Evolutionary conservation across 2,329 filamentous ascomycete species (phyloP), one percentile per base, ranked within the genome.

Genomic region (Drechslerella stenobrocha): DNA sequence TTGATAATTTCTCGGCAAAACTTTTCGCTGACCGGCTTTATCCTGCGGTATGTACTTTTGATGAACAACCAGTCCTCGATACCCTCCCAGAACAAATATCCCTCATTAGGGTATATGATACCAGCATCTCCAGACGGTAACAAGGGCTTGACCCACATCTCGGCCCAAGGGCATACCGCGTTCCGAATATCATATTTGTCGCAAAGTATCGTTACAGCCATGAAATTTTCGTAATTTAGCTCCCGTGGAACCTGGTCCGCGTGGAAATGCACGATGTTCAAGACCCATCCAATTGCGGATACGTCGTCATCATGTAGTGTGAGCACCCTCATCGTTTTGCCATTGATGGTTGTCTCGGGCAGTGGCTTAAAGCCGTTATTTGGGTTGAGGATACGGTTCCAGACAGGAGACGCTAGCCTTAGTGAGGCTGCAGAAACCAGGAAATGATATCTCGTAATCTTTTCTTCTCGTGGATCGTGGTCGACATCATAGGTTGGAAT

Each of bases 41-140:
- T 8, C 30, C 37, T 42, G 3, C 42, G 50, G 28, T 59, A 66
- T 15, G 44, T 55, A 18, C 48, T 40, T 3, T 23, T n/a, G 26
- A 66, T 50, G 24, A 66, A 66, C 8, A 66, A 9, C 61, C 61
- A 66, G n/a, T 66, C 53, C 24, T 66, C 61, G 24, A 45, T 44
- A 5, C 61, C 55, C 18, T 59, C 53, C 13, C 47, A 55, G n/a
- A 53, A 37, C 26, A 35, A 22, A 9, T 51, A 8, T 5, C 22
- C n/a, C 44, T 24, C 26, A 3, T 40, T 18, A 1, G n/a, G 20
- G 20, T 52, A 34, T 1, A 1, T 7, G 20, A 1, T 13, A 1
- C 34, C 9, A 8, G 28, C 28, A 18, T 34, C 40, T 13, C 37
- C 59, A 6, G 4, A 26, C 1, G 48, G 42, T 13, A 66, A n/a